Base-by-base conservation (phyloP, 257 asterid genomes). In the Dorcoceras hygrometricum region DNA sequence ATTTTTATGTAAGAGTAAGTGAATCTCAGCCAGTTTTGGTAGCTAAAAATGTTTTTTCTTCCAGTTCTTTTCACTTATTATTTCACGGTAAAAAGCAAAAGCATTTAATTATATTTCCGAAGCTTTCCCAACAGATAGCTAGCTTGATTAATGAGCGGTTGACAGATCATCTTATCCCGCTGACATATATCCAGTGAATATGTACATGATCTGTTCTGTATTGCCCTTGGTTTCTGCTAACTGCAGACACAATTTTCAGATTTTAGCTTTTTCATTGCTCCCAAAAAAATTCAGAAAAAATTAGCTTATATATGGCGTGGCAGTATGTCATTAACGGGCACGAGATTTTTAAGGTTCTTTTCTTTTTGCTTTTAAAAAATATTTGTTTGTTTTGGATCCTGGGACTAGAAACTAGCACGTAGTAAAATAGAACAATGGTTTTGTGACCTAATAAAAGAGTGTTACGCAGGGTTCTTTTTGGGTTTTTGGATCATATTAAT, bases 321-420 rank as follows among this genome's bases (percentile, higher is more conserved):
- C 67, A 24, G 66, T n/a, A n/a, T n/a, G n/a, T 61, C 62, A 74
- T 69, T 68, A 75, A 48, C 72, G 64, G 76, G 66, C 74, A 65
- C 72, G 78, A 62, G 78, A 29, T 57, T 48, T 63, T 70, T 69
- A 58, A 78, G 70, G 67, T 71, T 78, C 67, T 71, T 61, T 67
- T 53, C n/a, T n/a, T n/a, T n/a, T n/a, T n/a, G n/a, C n/a, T n/a
- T n/a, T n/a, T n/a, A n/a, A n/a, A n/a, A 75, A 71, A 68, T 64
- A 59, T 24, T 20, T 19, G 51, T 16, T 65, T 60, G 68, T 25
- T 25, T 36, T 66, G 46, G 19, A 39, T 73, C 75, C 76, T 62
- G 81, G 81, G 71, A 70, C 65, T 76, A 76, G 84, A 66, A 59
- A 55, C 24, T 34, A 5, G 55, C 26, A 18, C 29, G n/a, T n/a